Percentiles rank a stretch among this genome's conserved stretches.
These are phyloP conservation scores for Bertia moriformis DNA, from an alignment of 2,329 filamentous ascomycete species.

Conservation along the genomic window DNA sequence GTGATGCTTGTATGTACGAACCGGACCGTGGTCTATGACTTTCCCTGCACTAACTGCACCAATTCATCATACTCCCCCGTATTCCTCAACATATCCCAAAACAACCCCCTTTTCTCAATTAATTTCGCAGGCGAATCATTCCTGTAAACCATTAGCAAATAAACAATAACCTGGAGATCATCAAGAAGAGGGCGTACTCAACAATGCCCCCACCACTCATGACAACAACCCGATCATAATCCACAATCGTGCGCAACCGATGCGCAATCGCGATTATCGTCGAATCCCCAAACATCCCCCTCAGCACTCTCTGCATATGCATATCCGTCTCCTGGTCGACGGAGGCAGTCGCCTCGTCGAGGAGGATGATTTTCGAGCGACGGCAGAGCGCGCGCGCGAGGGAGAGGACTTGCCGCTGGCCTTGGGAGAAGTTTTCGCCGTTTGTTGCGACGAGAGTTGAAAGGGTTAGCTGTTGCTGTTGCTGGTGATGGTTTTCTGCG, in stretches of 20 bases:
- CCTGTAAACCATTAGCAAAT: not conserved
- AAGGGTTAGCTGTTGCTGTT: no score
- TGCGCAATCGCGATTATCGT: conserved; percentile 62
- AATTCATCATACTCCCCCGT: not conserved
- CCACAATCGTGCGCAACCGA: conserved; percentile 22
- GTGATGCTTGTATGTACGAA: no score
- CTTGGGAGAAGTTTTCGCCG: conserved; percentile 33
- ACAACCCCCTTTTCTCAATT: not conserved
- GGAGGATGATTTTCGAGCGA: conserved; percentile 41
- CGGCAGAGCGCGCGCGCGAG: conserved; percentile 45
- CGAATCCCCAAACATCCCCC: conserved; percentile 49
- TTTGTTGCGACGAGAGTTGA: not conserved
- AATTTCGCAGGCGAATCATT: not conserved
- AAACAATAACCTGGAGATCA: not conserved
- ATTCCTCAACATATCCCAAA: not conserved
- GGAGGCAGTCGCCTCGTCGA: conserved; percentile 47
- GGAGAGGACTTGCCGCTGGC: conserved; percentile 46
- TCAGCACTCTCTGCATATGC: conserved; percentile 56
- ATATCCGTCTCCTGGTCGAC: conserved; percentile 62
- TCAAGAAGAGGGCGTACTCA: conserved; percentile 25
- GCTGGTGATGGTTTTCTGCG: no score
- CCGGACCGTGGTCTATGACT: no score
- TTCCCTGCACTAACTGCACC: not conserved
- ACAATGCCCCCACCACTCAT: conserved; percentile 59
- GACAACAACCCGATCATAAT: conserved; percentile 21